Percentiles rank a stretch among this genome's conserved stretches.
phyloP scores from a whole-genome alignment of 352 stramenopile genomes.

The Pythium utonaiense region DNA sequence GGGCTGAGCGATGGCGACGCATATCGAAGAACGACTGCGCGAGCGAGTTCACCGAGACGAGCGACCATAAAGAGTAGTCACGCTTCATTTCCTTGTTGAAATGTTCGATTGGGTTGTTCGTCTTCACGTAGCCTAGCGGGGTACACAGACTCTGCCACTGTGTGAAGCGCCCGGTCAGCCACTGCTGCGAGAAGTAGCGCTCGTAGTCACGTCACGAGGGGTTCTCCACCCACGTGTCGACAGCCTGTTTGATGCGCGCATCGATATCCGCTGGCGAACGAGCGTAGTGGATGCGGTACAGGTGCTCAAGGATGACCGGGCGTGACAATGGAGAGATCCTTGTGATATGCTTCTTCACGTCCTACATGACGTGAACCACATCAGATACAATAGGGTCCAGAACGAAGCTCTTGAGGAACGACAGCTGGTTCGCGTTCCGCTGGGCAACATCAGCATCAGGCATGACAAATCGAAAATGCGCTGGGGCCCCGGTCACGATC shows the following conservation, averaged over 20 bases:
- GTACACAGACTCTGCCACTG: neutral
- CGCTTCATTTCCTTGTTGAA: conserved; percentile 12
- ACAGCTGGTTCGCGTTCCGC: neutral
- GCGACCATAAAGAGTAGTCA: conserved; percentile 1
- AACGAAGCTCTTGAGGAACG: neutral
- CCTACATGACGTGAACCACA: conserved; percentile 12
- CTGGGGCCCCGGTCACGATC: neutral
- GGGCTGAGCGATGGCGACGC: neutral
- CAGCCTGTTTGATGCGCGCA: neutral
- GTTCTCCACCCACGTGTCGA: neutral
- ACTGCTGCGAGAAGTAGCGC: neutral
- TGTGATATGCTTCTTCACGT: neutral
- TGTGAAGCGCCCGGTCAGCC: neutral
- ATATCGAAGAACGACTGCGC: conserved; percentile 1
- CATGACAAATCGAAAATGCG: neutral
- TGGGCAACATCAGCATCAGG: neutral
- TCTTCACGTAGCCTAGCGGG: neutral
- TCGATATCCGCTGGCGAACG: neutral
- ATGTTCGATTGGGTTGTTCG: conserved; percentile 4
- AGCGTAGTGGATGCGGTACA: conserved; percentile 2
- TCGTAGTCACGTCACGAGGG: neutral
- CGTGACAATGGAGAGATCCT: neutral
- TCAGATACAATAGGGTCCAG: neutral
- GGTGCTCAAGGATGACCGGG: neutral
- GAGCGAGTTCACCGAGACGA: conserved; percentile 3